phyloP scores from a whole-genome alignment of 805 yeast genomes.

The Saccharomycopsis selenospora region DNA sequence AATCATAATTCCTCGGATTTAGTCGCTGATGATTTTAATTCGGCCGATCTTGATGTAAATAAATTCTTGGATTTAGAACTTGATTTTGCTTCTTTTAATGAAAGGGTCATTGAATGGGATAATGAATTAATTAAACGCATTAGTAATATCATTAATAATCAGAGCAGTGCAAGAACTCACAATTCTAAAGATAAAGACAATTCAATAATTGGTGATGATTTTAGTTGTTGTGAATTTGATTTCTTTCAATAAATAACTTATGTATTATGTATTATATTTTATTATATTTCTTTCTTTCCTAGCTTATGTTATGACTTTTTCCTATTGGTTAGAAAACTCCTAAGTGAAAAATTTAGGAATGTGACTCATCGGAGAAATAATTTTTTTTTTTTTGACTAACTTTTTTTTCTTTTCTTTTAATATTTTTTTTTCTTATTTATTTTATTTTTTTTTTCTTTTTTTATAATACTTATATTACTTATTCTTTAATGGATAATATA shows the following conservation, averaged over 20 bases:
- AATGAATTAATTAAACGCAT: not conserved
- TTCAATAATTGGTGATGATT: not conserved
- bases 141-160: not conserved
- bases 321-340: no score
- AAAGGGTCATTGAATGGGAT: not conserved
- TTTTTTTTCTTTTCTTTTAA: no score
- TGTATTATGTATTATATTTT: no score
- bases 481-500: no score
- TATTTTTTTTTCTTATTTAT: no score
- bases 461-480: no score
- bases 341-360: no score
- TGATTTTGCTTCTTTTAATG: not conserved
- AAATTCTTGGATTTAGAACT: not conserved
- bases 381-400: no score
- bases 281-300: no score
- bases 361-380: no score
- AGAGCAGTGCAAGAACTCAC: not conserved
- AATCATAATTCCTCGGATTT: not conserved
- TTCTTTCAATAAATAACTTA: not conserved
- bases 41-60: not conserved
- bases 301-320: no score
- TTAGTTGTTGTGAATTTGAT: conserved; percentile 1
- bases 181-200: not conserved
- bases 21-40: not conserved
- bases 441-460: no score